phyloP scores from a whole-genome alignment of 2,329 filamentous ascomycete genomes.

The Fusarium clavum region DNA sequence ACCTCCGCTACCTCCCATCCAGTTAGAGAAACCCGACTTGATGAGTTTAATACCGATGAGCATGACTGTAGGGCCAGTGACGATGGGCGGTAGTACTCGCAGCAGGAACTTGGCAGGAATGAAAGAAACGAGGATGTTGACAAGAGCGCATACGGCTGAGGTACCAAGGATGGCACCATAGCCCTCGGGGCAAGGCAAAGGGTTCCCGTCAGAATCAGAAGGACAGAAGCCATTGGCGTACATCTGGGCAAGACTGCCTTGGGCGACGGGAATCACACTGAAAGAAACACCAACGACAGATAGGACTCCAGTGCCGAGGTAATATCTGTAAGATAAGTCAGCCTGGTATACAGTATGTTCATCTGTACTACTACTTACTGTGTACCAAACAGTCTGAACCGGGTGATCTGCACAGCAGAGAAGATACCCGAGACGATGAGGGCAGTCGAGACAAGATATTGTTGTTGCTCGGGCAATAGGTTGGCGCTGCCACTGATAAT shows the following conservation, averaged over 20 bases:
- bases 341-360: background rate
- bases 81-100: slow-evolving; percentile 81
- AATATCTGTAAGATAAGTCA: slow-evolving; percentile 66
- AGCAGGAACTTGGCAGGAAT: slow-evolving; percentile 76
- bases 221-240: slow-evolving; percentile 78
- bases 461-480: slow-evolving; percentile 68
- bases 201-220: slow-evolving; percentile 69
- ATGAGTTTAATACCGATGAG: slow-evolving; percentile 81
- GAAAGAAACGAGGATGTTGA: slow-evolving; percentile 81
- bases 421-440: slow-evolving; percentile 83
- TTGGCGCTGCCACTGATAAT: slow-evolving; percentile 76
- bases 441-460: slow-evolving; percentile 83
- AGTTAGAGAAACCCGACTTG: slow-evolving; percentile 77
- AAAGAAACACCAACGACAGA: slow-evolving; percentile 75
- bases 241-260: slow-evolving; percentile 80
- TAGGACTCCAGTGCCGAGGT: slow-evolving; percentile 81
- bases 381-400: slow-evolving; percentile 78
- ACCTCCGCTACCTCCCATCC: slow-evolving; percentile 78
- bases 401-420: slow-evolving; percentile 80
- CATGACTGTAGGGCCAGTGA: slow-evolving; percentile 77
- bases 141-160: slow-evolving; percentile 69
- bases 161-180: slow-evolving; percentile 81
- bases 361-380: slow-evolving; percentile 52
- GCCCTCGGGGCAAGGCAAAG: slow-evolving; percentile 78
- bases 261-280: slow-evolving; percentile 57